phyloP scores from a whole-genome alignment of 2,329 filamentous ascomycete species.

The Tolypocladium ovalisporum region DNA sequence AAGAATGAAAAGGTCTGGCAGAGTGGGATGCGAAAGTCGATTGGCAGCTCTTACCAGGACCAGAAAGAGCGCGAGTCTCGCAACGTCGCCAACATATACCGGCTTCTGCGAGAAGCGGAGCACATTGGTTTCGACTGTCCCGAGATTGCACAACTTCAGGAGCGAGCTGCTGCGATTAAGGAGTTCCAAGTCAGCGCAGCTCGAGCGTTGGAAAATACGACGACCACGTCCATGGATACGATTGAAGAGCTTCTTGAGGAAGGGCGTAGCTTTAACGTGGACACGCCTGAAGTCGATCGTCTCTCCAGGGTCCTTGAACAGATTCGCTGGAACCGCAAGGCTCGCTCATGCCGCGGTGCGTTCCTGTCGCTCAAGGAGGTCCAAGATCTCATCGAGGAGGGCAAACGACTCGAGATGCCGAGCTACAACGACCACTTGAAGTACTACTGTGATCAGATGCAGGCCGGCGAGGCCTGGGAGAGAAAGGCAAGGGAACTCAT shows the following conservation, averaged over 20 bases:
- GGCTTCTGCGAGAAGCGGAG: conserved; percentile 73
- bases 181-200: conserved; percentile 72
- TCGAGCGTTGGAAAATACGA: conserved; percentile 55
- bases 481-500: conserved; percentile 87
- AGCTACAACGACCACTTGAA: conserved; percentile 70
- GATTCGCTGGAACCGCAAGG: conserved; percentile 79
- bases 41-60: conserved; percentile 45
- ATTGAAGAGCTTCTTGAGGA: conserved; percentile 87
- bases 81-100: conserved; percentile 79
- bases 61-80: conserved; percentile 77
- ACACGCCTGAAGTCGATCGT: conserved; percentile 77
- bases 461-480: conserved; percentile 79
- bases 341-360: conserved; percentile 49
- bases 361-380: conserved; percentile 71
- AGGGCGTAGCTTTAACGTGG: conserved; percentile 80
- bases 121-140: conserved; percentile 86
- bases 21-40: conserved; percentile 59
- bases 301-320: conserved; percentile 74
- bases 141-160: conserved; percentile 75
- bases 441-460: conserved; percentile 65
- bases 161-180: conserved; percentile 75
- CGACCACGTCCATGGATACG: conserved; percentile 54
- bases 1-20: conserved; percentile 89
- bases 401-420: conserved; percentile 65
- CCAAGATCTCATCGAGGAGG: conserved; percentile 65